phyloP scores from a whole-genome alignment of 306 rosid genomes.

The Hippophae tibetana region DNA sequence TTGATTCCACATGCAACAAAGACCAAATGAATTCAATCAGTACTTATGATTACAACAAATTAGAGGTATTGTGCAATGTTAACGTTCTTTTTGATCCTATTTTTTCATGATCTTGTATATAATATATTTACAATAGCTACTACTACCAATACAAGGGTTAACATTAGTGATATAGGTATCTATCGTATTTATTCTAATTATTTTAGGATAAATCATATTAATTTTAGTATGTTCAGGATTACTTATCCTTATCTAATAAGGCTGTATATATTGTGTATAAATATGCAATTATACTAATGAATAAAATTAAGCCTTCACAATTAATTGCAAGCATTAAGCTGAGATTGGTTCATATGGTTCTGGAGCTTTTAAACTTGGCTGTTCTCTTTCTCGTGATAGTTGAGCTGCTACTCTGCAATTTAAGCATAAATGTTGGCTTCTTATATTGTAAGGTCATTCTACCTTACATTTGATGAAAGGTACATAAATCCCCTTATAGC shows the following conservation, averaged over 20 bases:
- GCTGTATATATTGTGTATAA: too few relatives aligned
- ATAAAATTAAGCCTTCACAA: too few relatives aligned
- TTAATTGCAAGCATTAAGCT: not conserved
- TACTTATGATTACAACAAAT: conserved; percentile 20
- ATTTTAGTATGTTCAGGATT: too few relatives aligned
- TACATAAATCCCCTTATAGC: too few relatives aligned
- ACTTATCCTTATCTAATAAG: too few relatives aligned
- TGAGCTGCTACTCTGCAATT: too few relatives aligned
- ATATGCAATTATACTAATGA: too few relatives aligned
- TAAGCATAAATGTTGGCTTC: not conserved
- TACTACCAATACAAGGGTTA: not conserved
- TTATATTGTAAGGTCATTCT: not conserved
- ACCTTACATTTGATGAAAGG: not conserved
- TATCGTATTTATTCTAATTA: too few relatives aligned
- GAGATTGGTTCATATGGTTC: not conserved
- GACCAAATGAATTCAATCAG: conserved; percentile 21
- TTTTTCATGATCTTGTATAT: conserved; percentile 10
- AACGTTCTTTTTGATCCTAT: conserved; percentile 7
- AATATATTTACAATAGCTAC: not conserved
- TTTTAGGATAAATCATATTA: too few relatives aligned
- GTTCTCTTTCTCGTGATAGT: not conserved
- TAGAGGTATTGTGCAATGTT: conserved; percentile 43
- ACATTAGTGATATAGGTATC: too few relatives aligned
- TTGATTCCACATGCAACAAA: conserved; percentile 22
- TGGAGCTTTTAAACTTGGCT: not conserved